These are phyloP conservation scores for Parasitella parasitica DNA, from an alignment of 371 early-diverging fungal genomes.

Conservation along the genomic window DNA sequence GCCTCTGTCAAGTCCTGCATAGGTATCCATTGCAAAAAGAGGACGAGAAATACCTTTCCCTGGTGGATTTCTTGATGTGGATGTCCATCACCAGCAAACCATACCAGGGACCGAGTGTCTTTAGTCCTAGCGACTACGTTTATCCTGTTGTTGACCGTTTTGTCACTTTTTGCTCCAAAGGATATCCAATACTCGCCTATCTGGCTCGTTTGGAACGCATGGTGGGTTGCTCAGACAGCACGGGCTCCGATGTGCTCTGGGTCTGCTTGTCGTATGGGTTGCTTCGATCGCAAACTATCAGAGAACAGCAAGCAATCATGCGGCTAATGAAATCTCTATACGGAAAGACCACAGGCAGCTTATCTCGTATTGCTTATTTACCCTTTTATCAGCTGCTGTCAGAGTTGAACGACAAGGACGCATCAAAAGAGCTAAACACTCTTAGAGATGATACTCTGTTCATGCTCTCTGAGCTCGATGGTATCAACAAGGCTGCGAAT, in stretches of 20 bases:
- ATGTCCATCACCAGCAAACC: background rate
- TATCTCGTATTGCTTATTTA: slow-evolving; percentile 46
- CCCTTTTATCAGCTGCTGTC: slow-evolving; percentile 57
- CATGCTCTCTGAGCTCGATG: slow-evolving; percentile 1
- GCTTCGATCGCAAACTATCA: slow-evolving; percentile 45
- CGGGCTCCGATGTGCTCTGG: slow-evolving; percentile 29
- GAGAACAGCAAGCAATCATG: slow-evolving; percentile 45
- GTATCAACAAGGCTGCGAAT: background rate
- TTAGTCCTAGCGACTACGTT: background rate
- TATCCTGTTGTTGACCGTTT: slow-evolving; percentile 10
- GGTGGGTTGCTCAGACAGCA: background rate
- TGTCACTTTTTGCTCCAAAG: background rate
- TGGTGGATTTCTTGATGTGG: slow-evolving; percentile 9
- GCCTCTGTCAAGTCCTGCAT: background rate
- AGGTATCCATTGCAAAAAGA: slow-evolving; percentile 8
- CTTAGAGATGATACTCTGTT: background rate
- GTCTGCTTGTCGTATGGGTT: slow-evolving; percentile 40
- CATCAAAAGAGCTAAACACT: background rate
- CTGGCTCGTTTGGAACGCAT: slow-evolving; percentile 10
- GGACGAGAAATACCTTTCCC: background rate
- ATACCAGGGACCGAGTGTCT: background rate
- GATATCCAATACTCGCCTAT: background rate
- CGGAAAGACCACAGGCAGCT: background rate
- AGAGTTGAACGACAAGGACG: slow-evolving; percentile 27
- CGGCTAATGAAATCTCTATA: slow-evolving; percentile 25